Percentiles rank a stretch among this genome's conserved stretches.
These are phyloP conservation scores for Jatropha multifida DNA, from an alignment of 441 rosid species.

Conservation along the genomic window DNA sequence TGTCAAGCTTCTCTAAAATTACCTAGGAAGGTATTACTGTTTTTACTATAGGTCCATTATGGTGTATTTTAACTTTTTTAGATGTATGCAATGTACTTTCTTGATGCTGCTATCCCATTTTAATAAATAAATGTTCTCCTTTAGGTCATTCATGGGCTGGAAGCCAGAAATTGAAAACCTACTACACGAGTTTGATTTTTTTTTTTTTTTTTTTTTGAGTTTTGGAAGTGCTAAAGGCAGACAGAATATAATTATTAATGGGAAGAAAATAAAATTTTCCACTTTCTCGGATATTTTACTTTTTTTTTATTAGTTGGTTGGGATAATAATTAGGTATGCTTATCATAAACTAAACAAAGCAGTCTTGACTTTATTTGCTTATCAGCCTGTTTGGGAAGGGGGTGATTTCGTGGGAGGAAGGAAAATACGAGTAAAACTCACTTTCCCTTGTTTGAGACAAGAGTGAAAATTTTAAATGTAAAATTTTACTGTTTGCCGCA, in stretches of 20 bases:
- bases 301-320: not conserved
- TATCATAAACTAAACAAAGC: not conserved
- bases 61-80: not conserved
- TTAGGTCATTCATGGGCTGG: not conserved
- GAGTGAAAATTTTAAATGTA: no score
- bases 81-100: not conserved
- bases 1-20: constrained; percentile 49
- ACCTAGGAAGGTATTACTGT: not conserved
- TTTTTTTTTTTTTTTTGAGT: not conserved
- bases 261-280: not conserved
- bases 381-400: no score
- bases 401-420: no score
- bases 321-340: not conserved
- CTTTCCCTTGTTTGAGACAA: no score
- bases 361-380: not conserved
- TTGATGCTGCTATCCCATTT: not conserved
- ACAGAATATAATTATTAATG: not conserved
- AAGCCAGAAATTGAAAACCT: not conserved
- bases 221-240: not conserved
- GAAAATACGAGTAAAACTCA: no score
- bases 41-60: not conserved
- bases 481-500: no score
- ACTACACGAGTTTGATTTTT: no score
- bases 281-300: not conserved
- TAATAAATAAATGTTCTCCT: not conserved